Base-by-base conservation (phyloP, 768 basidiomycete genomes). In the Cystoderma amianthinum region DNA sequence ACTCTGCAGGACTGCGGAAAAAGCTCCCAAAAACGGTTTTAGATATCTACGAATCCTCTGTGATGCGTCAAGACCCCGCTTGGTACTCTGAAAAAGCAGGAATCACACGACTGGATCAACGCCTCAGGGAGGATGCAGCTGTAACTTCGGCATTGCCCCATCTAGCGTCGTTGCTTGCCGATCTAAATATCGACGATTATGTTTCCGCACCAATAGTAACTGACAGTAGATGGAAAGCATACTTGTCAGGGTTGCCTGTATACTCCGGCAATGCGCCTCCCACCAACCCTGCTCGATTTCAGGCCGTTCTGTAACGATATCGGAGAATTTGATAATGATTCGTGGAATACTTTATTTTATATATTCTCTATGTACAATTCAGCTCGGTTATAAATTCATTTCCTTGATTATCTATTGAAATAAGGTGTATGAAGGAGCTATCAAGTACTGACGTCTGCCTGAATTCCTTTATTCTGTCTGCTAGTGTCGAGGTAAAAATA, bases 41-140 rank as follows among this genome's bases (percentile, higher is more conserved):
- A 22, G 75, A 79, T 41, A 53, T 81, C 5, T 82, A 76, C 52
- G 76, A 73, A 50, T 69, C 67, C 40, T 64, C 68, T 4, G 65
- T 71, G 25, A 68, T 80, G 39, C 63, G 71, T 42, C 67, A 67
- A 46, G 77, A 80, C 47, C 60, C 73, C 30, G 73, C 76, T 5
- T 81, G 78, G 78, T 79, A 78, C 51, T 64, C 69, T 18, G 79
- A 81, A 53, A 57, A 71, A 45, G 69, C 59, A 15, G 66, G 69
- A 3, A 49, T 81, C 34, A 60, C 65, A 12, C 66, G 78, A n/a
- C 58, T 65, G 41, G 57, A 57, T 7, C 76, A 81, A 48, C 65
- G 70, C 5, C 44, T 61, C 2, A 67, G 67, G 33, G 74, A 77
- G 50, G 74, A 74, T 45, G 48, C 53, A 5, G 73, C 72, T 3